These are phyloP conservation scores for Penicillium sp. DNA, from an alignment of 2,329 filamentous ascomycete genomes.

Conservation along the genomic window DNA sequence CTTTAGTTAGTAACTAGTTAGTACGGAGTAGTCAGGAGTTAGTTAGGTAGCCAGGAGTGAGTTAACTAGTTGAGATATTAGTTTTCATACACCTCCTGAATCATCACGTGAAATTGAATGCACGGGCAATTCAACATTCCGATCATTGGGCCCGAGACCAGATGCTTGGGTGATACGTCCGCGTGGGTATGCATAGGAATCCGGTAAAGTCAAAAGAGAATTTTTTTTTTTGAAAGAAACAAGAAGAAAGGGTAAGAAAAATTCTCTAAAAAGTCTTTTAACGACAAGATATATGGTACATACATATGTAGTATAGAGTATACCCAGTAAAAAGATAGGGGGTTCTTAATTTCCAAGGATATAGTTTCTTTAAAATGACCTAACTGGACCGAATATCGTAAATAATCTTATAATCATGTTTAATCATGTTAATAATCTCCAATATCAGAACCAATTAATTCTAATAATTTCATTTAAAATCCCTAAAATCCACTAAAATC, in stretches of 20 bases:
- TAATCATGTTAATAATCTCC: not conserved
- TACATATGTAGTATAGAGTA: not conserved
- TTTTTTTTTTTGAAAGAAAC: not conserved
- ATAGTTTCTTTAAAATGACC: not conserved
- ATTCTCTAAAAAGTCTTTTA: not conserved
- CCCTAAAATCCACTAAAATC: not conserved
- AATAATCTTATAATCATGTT: no score
- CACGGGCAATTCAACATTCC: not conserved
- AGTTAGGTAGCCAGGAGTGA: not conserved
- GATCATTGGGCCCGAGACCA: not conserved
- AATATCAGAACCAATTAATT: not conserved
- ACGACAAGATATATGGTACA: no score
- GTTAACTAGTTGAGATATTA: not conserved
- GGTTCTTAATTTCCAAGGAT: not conserved
- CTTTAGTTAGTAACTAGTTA: not conserved
- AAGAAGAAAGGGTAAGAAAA: not conserved
- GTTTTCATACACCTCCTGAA: not conserved
- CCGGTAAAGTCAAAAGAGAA: not conserved
- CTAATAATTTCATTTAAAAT: not conserved
- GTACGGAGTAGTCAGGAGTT: not conserved
- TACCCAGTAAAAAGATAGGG: not conserved
- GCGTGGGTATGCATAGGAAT: constrained; percentile 1
- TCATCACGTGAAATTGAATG: constrained; percentile 2
- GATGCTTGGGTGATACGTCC: not conserved
- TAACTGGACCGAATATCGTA: not conserved